Evolutionary conservation across 306 rosid genomes (phyloP).

Genomic region (Nissolia schottii): DNA sequence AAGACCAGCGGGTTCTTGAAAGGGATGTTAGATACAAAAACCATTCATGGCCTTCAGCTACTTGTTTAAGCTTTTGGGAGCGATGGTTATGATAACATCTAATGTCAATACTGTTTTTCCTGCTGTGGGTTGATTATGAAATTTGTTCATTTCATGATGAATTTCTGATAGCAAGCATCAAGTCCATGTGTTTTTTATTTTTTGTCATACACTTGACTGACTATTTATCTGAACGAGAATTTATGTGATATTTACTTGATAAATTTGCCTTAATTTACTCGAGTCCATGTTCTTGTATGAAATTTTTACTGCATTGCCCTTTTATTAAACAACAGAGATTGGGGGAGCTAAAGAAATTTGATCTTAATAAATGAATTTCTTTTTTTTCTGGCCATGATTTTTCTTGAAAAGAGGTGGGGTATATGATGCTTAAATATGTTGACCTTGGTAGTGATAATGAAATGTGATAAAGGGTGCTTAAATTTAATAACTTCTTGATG

Average conservation of each 20-base stretch:
- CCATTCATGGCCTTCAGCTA: too few relatives aligned
- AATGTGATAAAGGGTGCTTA: neutral
- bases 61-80: too few relatives aligned
- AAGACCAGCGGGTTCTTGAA: too few relatives aligned
- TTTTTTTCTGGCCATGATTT: constrained; percentile 15
- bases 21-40: too few relatives aligned
- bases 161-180: neutral
- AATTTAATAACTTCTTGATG: neutral
- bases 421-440: neutral
- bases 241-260: neutral
- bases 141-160: neutral
- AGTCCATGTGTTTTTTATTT: neutral
- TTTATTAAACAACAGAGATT: neutral
- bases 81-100: neutral
- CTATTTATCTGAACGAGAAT: neutral
- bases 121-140: neutral
- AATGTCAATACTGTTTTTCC: neutral
- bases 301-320: neutral
- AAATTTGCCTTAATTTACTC: neutral
- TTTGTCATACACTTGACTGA: neutral
- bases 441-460: constrained; percentile 10
- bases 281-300: neutral
- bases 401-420: constrained; percentile 2
- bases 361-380: too few relatives aligned
- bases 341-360: neutral